Evolutionary conservation across 345 rosid genomes (phyloP).

Genomic region (Dipteronia dyeriana): DNA sequence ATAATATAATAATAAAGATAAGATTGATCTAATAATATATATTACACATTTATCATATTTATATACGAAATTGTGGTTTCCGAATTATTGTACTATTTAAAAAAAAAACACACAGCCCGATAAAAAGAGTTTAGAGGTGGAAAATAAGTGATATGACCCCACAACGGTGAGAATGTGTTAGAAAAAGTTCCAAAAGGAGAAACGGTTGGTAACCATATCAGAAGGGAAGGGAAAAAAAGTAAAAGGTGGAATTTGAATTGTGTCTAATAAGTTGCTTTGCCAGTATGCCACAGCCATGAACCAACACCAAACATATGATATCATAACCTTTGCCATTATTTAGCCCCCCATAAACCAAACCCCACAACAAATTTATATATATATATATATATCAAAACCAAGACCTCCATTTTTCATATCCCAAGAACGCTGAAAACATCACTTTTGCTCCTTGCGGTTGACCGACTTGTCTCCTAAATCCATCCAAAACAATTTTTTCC

Average conservation of each 20-base stretch:
- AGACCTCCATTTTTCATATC: conserved; percentile 39
- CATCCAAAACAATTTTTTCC: conserved; percentile 34
- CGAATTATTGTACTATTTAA: too few species aligned
- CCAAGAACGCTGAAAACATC: conserved; percentile 33
- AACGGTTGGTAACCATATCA: conserved; percentile 46
- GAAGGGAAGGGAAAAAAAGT: conserved; percentile 31
- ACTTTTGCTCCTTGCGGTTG: conserved; percentile 46
- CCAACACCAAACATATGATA: conserved; percentile 28
- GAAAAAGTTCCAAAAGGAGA: conserved; percentile 37
- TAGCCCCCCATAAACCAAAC: conserved; percentile 46
- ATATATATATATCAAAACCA: not conserved
- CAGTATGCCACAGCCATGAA: not conserved
- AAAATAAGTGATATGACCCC: conserved; percentile 35
- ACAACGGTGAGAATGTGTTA: conserved; percentile 39
- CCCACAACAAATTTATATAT: conserved; percentile 19
- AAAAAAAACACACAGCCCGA: too few species aligned
- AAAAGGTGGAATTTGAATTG: conserved; percentile 64
- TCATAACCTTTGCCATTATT: conserved; percentile 52
- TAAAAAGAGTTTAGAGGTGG: too few species aligned
- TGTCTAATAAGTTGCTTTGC: conserved; percentile 23
- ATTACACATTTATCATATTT: too few species aligned
- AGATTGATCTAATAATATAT: too few species aligned
- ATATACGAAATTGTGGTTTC: too few species aligned
- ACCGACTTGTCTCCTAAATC: conserved; percentile 41
- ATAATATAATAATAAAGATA: too few species aligned